Conservation (phyloP, 768 basidiomycete genomes). For the Udeniomyces megalosporus region DNA sequence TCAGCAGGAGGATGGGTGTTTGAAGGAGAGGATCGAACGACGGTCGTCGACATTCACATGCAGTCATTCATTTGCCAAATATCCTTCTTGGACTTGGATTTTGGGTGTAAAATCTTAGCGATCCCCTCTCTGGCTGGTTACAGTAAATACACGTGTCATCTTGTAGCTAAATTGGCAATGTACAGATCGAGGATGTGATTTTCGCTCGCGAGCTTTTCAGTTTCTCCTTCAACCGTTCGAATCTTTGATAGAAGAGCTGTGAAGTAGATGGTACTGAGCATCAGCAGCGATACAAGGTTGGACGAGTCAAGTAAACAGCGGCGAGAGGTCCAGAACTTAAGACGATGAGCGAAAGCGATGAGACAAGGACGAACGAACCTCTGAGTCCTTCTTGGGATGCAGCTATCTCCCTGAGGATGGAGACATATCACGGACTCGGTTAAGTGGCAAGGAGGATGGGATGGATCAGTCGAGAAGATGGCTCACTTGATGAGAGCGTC, state of each 20-base stretch:
- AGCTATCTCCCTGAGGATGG: conserved; percentile 4
- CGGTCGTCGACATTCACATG: no score
- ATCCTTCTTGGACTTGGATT: no score
- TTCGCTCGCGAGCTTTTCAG: conserved; percentile 11
- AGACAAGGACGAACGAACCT: neutral
- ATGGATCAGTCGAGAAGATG: neutral
- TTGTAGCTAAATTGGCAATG: conserved; percentile 10
- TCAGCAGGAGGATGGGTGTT: no score
- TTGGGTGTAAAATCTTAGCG: no score
- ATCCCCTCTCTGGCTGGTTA: no score
- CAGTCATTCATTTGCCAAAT: no score
- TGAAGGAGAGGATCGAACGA: no score
- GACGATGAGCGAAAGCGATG: neutral
- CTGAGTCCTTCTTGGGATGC: conserved; percentile 5
- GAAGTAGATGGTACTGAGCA: no score
- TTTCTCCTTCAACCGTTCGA: conserved; percentile 1
- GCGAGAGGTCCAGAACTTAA: neutral
- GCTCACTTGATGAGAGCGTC: conserved; percentile 12
- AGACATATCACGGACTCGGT: neutral
- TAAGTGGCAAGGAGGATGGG: no score
- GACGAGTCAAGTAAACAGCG: no score
- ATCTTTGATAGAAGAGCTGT: conserved; percentile 10
- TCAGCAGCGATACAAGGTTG: no score
- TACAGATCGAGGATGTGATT: conserved; percentile 13
- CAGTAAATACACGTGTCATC: no score